Percentiles rank a stretch among this genome's conserved stretches.
Conservation (phyloP, 106 monocot species). For the Vanilla planifolia region DNA sequence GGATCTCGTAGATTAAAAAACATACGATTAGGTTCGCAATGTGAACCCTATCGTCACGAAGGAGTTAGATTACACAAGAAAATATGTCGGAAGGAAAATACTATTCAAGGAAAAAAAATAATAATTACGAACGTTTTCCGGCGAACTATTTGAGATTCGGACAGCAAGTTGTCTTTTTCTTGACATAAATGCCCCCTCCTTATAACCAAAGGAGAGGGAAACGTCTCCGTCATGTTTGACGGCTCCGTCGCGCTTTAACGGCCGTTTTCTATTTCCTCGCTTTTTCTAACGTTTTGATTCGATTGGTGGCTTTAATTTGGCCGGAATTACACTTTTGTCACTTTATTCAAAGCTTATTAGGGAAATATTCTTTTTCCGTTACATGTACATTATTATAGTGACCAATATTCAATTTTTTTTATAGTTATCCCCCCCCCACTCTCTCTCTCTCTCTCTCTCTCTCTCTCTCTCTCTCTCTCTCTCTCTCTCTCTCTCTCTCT, state of each 20-base stretch:
- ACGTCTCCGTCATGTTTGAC: background rate
- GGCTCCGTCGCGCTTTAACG: conserved; percentile 16
- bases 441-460: too few relatives aligned
- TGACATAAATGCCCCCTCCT: conserved; percentile 6
- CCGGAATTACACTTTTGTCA: too few relatives aligned
- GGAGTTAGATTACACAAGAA: background rate
- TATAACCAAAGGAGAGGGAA: background rate
- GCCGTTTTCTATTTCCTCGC: background rate
- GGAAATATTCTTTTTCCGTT: too few relatives aligned
- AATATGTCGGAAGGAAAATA: background rate
- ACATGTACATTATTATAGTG: too few relatives aligned
- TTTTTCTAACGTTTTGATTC: background rate
- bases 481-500: too few relatives aligned
- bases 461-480: too few relatives aligned
- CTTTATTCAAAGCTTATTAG: too few relatives aligned
- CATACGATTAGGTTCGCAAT: background rate
- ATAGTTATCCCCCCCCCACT: too few relatives aligned
- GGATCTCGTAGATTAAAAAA: background rate
- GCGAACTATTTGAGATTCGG: conserved; percentile 5
- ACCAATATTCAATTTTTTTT: too few relatives aligned
- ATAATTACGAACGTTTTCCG: conserved; percentile 3
- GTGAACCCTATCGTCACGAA: background rate
- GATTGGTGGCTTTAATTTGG: too few relatives aligned
- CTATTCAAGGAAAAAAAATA: background rate
- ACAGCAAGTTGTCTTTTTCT: background rate